Conservation (phyloP, 1,284 basidiomycete genomes). For the Neolentinus lepideus region DNA sequence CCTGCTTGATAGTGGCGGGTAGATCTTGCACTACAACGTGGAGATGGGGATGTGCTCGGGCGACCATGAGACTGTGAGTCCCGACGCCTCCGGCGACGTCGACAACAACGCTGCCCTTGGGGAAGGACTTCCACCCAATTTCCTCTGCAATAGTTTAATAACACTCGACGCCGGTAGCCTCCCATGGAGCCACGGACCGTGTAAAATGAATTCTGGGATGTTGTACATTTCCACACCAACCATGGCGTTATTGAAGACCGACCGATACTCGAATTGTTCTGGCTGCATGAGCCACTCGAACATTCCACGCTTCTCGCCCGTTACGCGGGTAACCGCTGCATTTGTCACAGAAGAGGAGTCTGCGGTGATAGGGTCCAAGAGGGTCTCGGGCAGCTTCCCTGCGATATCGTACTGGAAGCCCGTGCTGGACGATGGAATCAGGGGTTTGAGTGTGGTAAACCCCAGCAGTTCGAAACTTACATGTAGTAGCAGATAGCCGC, state of each 20-base stretch:
- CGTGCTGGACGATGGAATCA: conserved; percentile 10
- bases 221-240: conserved; percentile 17
- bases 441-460: neutral
- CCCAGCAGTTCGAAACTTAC: neutral
- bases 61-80: conserved; percentile 20
- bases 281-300: conserved; percentile 20
- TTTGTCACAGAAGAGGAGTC: conserved; percentile 14
- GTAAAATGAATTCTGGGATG: conserved; percentile 14
- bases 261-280: conserved; percentile 13
- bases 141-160: conserved; percentile 9
- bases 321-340: conserved; percentile 19
- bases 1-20: conserved; percentile 19
- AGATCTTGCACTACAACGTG: conserved; percentile 31
- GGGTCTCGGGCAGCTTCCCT: conserved; percentile 17
- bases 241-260: conserved; percentile 19
- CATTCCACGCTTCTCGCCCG: conserved; percentile 14
- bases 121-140: conserved; percentile 27
- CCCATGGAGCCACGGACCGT: neutral
- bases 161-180: too few relatives aligned
- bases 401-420: conserved; percentile 18
- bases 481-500: neutral
- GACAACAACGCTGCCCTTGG: conserved; percentile 24
- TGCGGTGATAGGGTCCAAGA: conserved; percentile 15
- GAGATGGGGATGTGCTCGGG: conserved; percentile 19
- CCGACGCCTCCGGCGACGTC: conserved; percentile 38